These are phyloP conservation scores for Neonothopanus nambi DNA, from an alignment of 1,284 basidiomycete species.

Conservation along the genomic window DNA sequence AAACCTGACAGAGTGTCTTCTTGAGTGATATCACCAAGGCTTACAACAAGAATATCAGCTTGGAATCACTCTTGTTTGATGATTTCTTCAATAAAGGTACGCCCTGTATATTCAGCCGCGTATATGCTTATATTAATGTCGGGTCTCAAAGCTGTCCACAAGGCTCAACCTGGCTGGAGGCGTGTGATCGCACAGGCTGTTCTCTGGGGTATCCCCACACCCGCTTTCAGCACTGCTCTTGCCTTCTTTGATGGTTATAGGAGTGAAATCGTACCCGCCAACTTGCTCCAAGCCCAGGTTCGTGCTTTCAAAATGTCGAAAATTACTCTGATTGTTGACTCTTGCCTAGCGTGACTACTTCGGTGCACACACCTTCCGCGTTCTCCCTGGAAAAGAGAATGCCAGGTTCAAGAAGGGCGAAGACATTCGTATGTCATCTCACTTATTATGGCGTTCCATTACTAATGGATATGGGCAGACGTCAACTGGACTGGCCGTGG, in stretches of 20 bases:
- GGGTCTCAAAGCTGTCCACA: conserved; percentile 70
- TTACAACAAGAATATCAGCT: conserved; percentile 82
- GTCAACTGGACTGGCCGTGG: conserved; percentile 94
- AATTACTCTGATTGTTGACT: conserved; percentile 19
- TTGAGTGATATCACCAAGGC: conserved; percentile 91
- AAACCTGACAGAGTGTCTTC: conserved; percentile 75
- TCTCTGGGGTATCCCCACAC: conserved; percentile 97
- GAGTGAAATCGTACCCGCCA: conserved; percentile 90
- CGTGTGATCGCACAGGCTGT: conserved; percentile 95
- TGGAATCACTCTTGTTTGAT: conserved; percentile 95
- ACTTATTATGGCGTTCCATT: conserved; percentile 7
- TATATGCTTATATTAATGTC: neutral
- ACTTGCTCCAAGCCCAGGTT: conserved; percentile 92
- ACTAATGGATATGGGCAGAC: conserved; percentile 42
- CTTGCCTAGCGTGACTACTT: conserved; percentile 83
- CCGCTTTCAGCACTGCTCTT: conserved; percentile 94
- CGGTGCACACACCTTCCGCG: conserved; percentile 93
- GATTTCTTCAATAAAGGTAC: conserved; percentile 96
- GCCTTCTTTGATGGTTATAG: conserved; percentile 99
- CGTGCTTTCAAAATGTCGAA: conserved; percentile 14
- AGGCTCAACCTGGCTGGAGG: conserved; percentile 97
- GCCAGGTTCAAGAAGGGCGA: conserved; percentile 75
- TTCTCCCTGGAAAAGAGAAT: conserved; percentile 88
- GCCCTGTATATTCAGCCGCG: conserved; percentile 9
- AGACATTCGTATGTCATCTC: conserved; percentile 77